Percentiles rank a stretch among this genome's conserved stretches.
phyloP scores from a whole-genome alignment of 1,284 basidiomycete species.

The Coniophora puteana region DNA sequence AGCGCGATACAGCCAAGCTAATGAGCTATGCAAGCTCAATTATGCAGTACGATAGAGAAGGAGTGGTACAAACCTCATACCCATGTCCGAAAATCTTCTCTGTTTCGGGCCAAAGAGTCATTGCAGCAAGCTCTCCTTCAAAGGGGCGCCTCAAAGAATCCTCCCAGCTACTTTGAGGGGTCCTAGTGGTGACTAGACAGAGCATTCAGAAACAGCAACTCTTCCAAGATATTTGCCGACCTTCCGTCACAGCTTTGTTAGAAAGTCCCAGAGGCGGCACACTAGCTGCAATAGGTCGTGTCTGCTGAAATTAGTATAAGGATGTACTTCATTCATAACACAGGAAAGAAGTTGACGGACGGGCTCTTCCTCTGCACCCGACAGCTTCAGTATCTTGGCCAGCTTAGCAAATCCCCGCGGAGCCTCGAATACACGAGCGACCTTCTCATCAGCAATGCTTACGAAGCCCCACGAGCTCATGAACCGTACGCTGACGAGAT shows the following conservation, averaged over 20 bases:
- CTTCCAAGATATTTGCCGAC: conserved; percentile 5
- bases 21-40: conserved; percentile 57
- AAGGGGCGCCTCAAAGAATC: conserved; percentile 57
- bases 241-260: conserved; percentile 66
- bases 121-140: conserved; percentile 78
- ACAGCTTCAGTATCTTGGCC: conserved; percentile 42
- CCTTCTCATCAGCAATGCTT: conserved; percentile 91
- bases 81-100: conserved; percentile 99
- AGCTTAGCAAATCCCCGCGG: conserved; percentile 73
- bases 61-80: conserved; percentile 70
- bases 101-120: conserved; percentile 94
- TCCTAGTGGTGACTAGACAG: conserved; percentile 15
- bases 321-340: neutral
- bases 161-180: conserved; percentile 10
- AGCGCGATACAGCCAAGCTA: conserved; percentile 70
- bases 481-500: conserved; percentile 79
- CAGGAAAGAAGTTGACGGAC: too few relatives aligned
- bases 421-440: conserved; percentile 87
- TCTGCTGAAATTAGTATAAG: conserved; percentile 17
- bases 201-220: neutral
- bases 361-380: conserved; percentile 45
- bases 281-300: conserved; percentile 55
- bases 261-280: conserved; percentile 78
- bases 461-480: conserved; percentile 75
- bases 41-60: conserved; percentile 1